Conservation (phyloP, 768 basidiomycete genomes). For the Termitomyces sp. region DNA sequence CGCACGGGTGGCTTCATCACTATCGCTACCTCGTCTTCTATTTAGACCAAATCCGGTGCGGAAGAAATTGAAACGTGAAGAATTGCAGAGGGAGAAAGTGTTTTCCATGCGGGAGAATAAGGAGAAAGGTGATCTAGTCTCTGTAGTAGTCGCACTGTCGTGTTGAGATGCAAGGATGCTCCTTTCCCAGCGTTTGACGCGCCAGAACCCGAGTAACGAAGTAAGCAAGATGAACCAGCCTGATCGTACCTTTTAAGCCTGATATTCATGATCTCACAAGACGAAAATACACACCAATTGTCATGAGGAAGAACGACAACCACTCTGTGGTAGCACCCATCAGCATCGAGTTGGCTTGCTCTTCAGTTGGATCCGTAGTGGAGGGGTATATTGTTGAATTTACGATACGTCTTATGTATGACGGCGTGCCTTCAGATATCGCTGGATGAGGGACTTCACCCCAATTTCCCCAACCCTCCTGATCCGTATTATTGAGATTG, state of each 20-base stretch:
- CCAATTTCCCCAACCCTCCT: conserved; percentile 28
- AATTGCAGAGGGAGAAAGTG: conserved; percentile 32
- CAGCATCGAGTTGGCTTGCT: conserved; percentile 34
- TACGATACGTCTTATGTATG: conserved; percentile 28
- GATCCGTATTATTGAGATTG: conserved; percentile 26
- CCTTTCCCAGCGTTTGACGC: conserved; percentile 85
- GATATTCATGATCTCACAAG: not conserved
- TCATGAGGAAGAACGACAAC: conserved; percentile 95
- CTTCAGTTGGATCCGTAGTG: conserved; percentile 21
- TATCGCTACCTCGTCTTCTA: conserved; percentile 18
- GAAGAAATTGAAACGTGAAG: conserved; percentile 35
- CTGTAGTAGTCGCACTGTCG: conserved; percentile 20
- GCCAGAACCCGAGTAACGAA: conserved; percentile 85
- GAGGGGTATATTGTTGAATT: conserved; percentile 8
- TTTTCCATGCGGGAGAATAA: conserved; percentile 33
- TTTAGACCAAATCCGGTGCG: conserved; percentile 40
- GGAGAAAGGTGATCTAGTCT: conserved; percentile 13
- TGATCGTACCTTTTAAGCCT: conserved; percentile 11
- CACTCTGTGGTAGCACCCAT: conserved; percentile 83
- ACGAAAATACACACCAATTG: conserved; percentile 45
- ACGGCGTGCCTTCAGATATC: conserved; percentile 40
- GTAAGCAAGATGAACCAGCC: conserved; percentile 89
- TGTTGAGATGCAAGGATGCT: conserved; percentile 61
- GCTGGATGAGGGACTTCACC: conserved; percentile 29
- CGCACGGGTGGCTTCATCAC: conserved; percentile 20